These are phyloP conservation scores for Ailanthus altissimus DNA, from an alignment of 345 rosid genomes.

Conservation along the genomic window DNA sequence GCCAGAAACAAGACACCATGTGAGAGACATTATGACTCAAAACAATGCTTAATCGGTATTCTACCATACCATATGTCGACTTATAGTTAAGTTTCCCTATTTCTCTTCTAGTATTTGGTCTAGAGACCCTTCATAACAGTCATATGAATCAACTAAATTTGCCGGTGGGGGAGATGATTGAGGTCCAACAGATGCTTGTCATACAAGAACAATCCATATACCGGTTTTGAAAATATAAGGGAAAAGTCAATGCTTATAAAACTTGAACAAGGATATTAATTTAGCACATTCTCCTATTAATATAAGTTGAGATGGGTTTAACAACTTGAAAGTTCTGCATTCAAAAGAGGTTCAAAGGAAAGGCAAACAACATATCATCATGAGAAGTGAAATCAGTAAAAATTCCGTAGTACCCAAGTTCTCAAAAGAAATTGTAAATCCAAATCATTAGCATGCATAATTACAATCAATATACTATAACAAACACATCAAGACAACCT, in stretches of 20 bases:
- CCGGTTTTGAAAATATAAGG: neutral
- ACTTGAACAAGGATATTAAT: neutral
- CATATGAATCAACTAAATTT: neutral
- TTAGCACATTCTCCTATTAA: neutral
- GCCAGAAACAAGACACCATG: neutral
- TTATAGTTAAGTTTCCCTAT: neutral
- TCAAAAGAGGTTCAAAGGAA: neutral
- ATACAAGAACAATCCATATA: neutral
- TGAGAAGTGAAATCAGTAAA: neutral
- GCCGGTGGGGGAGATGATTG: neutral
- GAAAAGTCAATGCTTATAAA: neutral
- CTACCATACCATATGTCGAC: neutral
- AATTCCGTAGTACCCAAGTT: neutral
- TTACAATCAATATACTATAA: neutral
- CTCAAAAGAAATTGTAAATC: slow-evolving; percentile 5
- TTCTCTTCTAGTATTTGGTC: neutral
- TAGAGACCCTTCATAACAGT: neutral
- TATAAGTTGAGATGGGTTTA: neutral
- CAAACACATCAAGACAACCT: neutral
- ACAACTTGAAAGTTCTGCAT: neutral
- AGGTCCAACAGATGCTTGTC: neutral
- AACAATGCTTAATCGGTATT: slow-evolving; percentile 3
- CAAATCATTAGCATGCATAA: neutral
- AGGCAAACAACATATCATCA: neutral
- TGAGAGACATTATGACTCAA: neutral